Conservation (phyloP, 1,284 basidiomycete species). For the Lentinula novae-zelandiae region DNA sequence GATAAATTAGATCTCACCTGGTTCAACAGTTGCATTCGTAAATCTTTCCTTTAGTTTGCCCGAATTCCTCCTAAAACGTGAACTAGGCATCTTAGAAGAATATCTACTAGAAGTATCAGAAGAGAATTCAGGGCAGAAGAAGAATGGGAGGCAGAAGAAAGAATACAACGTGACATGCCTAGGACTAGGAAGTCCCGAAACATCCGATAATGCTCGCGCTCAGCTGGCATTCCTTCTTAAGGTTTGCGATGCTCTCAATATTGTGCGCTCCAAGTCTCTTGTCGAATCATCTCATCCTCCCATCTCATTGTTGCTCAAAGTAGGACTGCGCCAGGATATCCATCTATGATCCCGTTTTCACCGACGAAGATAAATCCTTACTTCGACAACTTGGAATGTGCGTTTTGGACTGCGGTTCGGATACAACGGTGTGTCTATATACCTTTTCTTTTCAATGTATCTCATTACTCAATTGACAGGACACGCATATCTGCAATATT, state of each 20-base stretch:
- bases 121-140: not conserved
- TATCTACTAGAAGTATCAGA: not conserved
- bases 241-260: constrained; percentile 44
- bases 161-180: constrained; percentile 43
- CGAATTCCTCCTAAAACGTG: no score
- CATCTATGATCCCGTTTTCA: constrained; percentile 70
- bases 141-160: not conserved
- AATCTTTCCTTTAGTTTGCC: not conserved
- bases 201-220: constrained; percentile 55
- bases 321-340: constrained; percentile 15
- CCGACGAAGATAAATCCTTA: constrained; percentile 50
- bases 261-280: constrained; percentile 46
- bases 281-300: not conserved
- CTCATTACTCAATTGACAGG: not conserved
- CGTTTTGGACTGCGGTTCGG: constrained; percentile 47
- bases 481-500: not conserved
- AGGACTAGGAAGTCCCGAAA: constrained; percentile 64
- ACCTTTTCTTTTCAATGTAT: not conserved
- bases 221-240: constrained; percentile 65
- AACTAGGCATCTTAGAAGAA: not conserved
- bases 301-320: not conserved
- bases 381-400: constrained; percentile 47
- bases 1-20: not conserved
- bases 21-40: constrained; percentile 4
- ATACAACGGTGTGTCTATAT: constrained; percentile 19